A percentile compares a stretch with the other conserved stretches of the same genome.
Conservation (phyloP, 1,139 yeast genomes). For the Magnusiomyces fungicola region DNA sequence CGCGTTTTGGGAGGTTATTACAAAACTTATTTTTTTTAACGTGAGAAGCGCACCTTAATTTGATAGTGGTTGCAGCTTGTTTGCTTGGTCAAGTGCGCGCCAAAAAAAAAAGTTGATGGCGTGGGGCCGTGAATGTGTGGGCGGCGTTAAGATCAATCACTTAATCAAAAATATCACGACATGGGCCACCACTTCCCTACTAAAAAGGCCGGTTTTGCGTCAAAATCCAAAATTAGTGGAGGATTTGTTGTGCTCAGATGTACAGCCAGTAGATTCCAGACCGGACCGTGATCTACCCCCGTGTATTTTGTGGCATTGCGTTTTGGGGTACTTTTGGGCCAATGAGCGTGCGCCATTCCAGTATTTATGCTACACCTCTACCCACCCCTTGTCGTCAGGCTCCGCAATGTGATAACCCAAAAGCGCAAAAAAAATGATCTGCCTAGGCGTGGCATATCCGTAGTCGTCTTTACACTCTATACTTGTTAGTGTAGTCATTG, state of each 20-base stretch:
- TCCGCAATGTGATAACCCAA: no score
- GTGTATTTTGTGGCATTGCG: slow-evolving; percentile 15
- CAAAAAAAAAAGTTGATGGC: not conserved
- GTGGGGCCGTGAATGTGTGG: not conserved
- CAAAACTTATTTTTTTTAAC: no score
- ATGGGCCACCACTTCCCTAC: slow-evolving; percentile 3
- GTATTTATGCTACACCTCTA: not conserved
- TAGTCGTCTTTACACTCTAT: no score
- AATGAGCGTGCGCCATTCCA: slow-evolving; percentile 10
- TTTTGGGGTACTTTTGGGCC: slow-evolving; percentile 13
- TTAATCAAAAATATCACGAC: not conserved
- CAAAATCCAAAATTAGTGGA: not conserved
- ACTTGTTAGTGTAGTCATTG: no score
- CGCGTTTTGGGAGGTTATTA: not conserved
- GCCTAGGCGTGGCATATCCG: no score
- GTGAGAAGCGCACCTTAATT: no score
- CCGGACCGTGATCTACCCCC: slow-evolving; percentile 9
- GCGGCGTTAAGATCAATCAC: not conserved
- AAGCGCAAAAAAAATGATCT: no score
- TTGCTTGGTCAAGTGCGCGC: no score
- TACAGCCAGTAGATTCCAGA: slow-evolving; percentile 7
- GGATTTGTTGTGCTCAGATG: slow-evolving; percentile 4
- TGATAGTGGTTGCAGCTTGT: no score
- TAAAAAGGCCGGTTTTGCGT: slow-evolving; percentile 1
- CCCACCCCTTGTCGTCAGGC: no score